These are phyloP conservation scores for Gossypium sturtianum DNA, from an alignment of 345 rosid species.

Conservation along the genomic window DNA sequence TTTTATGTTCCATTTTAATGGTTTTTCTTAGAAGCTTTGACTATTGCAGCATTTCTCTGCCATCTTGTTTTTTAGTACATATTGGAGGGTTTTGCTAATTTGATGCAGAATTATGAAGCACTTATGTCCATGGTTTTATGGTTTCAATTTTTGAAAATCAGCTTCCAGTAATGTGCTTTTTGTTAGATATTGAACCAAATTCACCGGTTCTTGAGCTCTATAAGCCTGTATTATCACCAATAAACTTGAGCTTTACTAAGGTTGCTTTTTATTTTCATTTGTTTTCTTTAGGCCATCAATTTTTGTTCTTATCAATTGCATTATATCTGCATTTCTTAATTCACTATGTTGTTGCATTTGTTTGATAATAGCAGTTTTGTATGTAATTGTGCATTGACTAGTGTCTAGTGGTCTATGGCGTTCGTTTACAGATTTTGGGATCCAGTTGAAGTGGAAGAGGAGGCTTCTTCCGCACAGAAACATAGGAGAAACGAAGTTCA, in stretches of 20 bases:
- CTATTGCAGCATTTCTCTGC: neutral
- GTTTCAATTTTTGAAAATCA: neutral
- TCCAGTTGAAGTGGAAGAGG: constrained; percentile 31
- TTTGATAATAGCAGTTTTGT: neutral
- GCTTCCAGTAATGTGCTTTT: neutral
- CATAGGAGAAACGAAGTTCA: constrained; percentile 34
- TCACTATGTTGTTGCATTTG: neutral
- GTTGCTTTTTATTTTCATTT: neutral
- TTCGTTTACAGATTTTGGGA: constrained; percentile 49
- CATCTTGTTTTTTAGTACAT: neutral
- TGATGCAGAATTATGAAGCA: constrained; percentile 10
- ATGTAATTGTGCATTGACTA: constrained; percentile 1
- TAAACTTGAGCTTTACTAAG: neutral
- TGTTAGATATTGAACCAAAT: neutral
- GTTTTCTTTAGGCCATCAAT: neutral
- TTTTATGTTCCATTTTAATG: neutral
- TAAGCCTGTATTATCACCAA: neutral
- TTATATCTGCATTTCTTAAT: neutral
- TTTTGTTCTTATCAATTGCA: neutral
- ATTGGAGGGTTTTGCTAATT: constrained; percentile 11
- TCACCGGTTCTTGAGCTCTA: neutral
- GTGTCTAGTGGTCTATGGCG: constrained; percentile 5
- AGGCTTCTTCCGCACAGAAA: constrained; percentile 26
- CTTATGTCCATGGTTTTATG: neutral
- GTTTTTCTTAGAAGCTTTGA: constrained; percentile 6